Conservation (phyloP, 2,329 filamentous ascomycete species). For the Thelonectria olida region DNA sequence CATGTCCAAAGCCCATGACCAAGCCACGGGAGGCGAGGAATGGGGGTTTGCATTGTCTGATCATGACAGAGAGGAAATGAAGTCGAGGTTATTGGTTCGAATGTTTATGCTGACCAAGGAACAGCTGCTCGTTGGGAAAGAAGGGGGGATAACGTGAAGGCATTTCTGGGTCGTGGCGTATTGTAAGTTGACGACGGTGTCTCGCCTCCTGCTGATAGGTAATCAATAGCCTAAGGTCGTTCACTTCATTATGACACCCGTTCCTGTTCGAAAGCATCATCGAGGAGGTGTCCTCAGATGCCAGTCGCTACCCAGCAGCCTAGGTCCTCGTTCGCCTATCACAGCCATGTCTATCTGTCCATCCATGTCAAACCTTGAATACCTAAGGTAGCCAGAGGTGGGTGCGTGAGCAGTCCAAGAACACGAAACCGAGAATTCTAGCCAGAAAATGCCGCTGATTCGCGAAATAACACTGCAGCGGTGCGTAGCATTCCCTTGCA, state of each 20-base stretch:
- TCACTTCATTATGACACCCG: no score
- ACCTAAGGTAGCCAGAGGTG: neutral
- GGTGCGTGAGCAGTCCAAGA: neutral
- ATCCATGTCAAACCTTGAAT: neutral
- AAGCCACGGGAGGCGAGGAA: slow-evolving; percentile 7
- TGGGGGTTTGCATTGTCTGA: neutral
- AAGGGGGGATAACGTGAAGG: neutral
- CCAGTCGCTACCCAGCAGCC: neutral
- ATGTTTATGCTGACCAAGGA: neutral
- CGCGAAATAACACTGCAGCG: neutral
- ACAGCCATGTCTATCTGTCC: neutral
- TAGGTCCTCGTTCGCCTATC: neutral
- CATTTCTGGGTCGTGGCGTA: neutral
- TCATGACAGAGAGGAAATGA: slow-evolving; percentile 10
- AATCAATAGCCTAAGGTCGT: neutral
- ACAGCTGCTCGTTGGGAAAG: neutral
- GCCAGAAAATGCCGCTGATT: neutral
- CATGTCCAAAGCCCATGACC: neutral
- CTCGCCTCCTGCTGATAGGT: neutral
- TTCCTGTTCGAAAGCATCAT: no score
- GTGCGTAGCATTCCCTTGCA: neutral
- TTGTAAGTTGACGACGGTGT: neutral
- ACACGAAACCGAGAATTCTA: neutral
- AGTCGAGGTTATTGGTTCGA: slow-evolving; percentile 15
- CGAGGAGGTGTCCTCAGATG: neutral